Conservation (phyloP, 352 stramenopile species). For the Bremia lactucae region DNA sequence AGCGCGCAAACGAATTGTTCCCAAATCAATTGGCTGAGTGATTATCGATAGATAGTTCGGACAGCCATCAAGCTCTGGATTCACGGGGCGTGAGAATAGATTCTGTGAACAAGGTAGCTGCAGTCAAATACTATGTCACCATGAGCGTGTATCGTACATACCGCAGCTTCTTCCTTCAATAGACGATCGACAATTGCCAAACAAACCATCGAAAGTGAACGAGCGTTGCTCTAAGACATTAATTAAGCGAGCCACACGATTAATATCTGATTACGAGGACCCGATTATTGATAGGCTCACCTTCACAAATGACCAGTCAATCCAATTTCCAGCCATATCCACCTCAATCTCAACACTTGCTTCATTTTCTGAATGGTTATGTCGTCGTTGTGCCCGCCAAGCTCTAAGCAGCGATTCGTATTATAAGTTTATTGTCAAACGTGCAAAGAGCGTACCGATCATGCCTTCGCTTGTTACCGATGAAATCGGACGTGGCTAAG, state of each 20-base stretch:
- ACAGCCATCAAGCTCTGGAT: slow-evolving; percentile 73
- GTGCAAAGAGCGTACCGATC: slow-evolving; percentile 36
- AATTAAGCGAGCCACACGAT: neutral
- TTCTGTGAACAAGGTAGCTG: slow-evolving; percentile 26
- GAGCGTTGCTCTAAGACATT: slow-evolving; percentile 15
- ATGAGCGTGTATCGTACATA: slow-evolving; percentile 15
- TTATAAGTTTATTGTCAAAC: neutral
- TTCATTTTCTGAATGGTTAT: slow-evolving; percentile 31
- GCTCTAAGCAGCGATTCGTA: slow-evolving; percentile 25
- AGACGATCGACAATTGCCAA: slow-evolving; percentile 46
- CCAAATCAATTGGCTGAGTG: slow-evolving; percentile 77
- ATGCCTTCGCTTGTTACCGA: slow-evolving; percentile 31
- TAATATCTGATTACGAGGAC: neutral
- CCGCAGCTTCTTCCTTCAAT: slow-evolving; percentile 65
- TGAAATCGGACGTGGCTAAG: slow-evolving; percentile 8
- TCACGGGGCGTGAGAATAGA: slow-evolving; percentile 74
- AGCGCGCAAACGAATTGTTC: slow-evolving; percentile 61
- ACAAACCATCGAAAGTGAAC: slow-evolving; percentile 43
- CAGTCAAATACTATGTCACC: neutral
- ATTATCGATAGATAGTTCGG: slow-evolving; percentile 79
- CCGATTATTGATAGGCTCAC: slow-evolving; percentile 6
- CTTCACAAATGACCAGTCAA: slow-evolving; percentile 59
- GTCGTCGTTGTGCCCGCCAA: slow-evolving; percentile 48
- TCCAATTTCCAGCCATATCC: slow-evolving; percentile 32
- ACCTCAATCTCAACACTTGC: slow-evolving; percentile 24